Percentiles rank a stretch among this genome's conserved stretches.
Evolutionary conservation across 164 flowering plant species (phyloP).

Genomic region (Macadamia tetraphylla): DNA sequence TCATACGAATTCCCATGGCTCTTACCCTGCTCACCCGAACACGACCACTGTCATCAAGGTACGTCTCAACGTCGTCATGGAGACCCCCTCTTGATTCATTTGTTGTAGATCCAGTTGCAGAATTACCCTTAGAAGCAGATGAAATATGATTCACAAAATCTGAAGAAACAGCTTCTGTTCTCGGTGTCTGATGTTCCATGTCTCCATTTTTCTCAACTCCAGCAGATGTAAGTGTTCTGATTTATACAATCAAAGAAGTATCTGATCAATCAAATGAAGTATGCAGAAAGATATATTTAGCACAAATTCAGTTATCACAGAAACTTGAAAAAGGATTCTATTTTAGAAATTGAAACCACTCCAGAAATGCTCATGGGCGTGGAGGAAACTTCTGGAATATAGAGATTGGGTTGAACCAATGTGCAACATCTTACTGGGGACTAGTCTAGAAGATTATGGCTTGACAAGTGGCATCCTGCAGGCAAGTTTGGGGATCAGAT

Average conservation of each 20-base stretch:
- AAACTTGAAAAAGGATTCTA: too few species aligned
- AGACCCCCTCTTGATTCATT: constrained; percentile 28
- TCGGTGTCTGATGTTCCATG: constrained; percentile 17
- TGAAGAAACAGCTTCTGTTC: constrained; percentile 17
- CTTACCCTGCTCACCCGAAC: constrained; percentile 72
- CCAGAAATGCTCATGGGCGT: too few species aligned
- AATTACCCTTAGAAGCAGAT: constrained; percentile 19
- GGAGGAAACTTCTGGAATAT: too few species aligned
- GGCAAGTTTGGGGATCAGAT: too few species aligned
- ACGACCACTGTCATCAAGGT: constrained; percentile 78
- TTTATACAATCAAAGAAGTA: constrained; percentile 5
- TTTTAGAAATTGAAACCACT: too few species aligned
- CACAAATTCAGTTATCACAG: not conserved
- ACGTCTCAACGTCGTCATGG: constrained; percentile 59
- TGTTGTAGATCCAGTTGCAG: constrained; percentile 21
- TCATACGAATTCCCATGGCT: constrained; percentile 90
- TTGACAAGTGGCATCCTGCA: too few species aligned
- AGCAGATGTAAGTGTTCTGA: constrained; percentile 57
- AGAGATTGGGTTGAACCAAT: too few species aligned
- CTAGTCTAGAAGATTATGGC: too few species aligned
- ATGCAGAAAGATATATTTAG: not conserved
- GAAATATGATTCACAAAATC: constrained; percentile 14
- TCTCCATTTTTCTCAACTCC: constrained; percentile 33
- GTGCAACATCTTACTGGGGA: too few species aligned
- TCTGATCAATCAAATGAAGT: not conserved